Evolutionary conservation across 148 eudicot genomes (phyloP), one percentile per base, ranked within the genome.

Genomic region (Vaccinium myrtillus): DNA sequence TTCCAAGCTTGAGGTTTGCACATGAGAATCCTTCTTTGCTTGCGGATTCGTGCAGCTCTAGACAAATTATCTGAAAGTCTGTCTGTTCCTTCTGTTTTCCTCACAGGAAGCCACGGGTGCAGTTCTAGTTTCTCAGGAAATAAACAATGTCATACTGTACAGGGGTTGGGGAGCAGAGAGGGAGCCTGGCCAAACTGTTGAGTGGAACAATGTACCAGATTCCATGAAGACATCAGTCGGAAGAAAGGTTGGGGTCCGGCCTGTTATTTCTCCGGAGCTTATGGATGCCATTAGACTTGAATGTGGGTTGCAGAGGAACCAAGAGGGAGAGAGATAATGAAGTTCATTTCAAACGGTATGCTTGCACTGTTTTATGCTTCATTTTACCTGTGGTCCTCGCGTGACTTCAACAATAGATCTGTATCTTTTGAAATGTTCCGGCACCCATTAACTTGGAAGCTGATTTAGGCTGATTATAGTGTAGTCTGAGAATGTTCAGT

Each of bases 21-120:
- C 82, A 55, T 39, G 25, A 18, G n/a, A 39, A 69, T 80, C 43
- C 65, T 56, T 23, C 59, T 53, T 27, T 74, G 50, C 63, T 79
- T 58, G 77, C 51, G 59, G 19, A 27, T 81, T 55, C 49, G 67
- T 73, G 43, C 69, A 77, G 46, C n/a, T 84, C 81, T 85, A 61
- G 46, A n/a, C 50, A 81, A 9, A 59, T 46, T 74, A n/a, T 8
- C 76, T 80, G 48, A 73, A 84, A 18, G 15, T 27, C 11, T 77
- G 15, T 77, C 36, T 80, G 43, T 75, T 75, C 77, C 56, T 27
- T 76, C 53, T 83, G 73, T 83, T 71, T 75, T 85, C 56, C 83
- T 86, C 67, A 83, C 95, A 97, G 99, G 89, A 93, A 91, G 96
- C 93, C 65, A 95, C 99, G 27, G 98, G 95, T 18, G 93, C 92